phyloP scores from a whole-genome alignment of 2,329 filamentous ascomycete species.

The Sporothrix dimorphospora region DNA sequence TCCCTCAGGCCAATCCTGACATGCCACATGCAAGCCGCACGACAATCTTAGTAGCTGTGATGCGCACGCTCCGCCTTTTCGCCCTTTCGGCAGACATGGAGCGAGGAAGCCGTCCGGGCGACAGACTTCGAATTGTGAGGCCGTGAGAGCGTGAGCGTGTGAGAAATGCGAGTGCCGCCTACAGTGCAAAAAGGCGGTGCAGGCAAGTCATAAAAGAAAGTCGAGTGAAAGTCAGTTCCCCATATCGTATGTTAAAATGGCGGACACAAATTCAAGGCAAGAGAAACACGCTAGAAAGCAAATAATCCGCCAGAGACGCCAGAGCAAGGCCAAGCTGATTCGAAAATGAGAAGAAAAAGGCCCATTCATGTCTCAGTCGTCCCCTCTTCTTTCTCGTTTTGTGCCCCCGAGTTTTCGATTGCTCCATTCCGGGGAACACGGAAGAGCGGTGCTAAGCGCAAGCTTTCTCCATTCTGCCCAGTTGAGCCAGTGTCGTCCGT shows the following conservation, averaged over 20 bases:
- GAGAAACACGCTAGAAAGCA: background rate
- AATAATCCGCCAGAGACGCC: background rate
- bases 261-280: background rate
- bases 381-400: background rate
- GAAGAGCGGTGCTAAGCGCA: background rate
- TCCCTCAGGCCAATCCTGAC: background rate
- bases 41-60: background rate
- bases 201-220: background rate
- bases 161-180: background rate
- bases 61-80: background rate
- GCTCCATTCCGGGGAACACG: conserved; percentile 17
- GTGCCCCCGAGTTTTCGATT: background rate
- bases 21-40: background rate
- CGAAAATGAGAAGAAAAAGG: background rate
- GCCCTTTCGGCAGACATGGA: background rate
- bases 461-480: conserved; percentile 2
- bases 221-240: background rate
- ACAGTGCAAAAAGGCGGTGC: conserved; percentile 1
- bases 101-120: background rate
- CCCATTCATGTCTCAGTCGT: background rate
- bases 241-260: background rate
- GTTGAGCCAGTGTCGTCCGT: background rate
- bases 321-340: too few relatives aligned
- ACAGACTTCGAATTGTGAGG: background rate
- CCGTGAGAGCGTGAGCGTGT: background rate